phyloP scores from a whole-genome alignment of 176 grass and related monocot genomes.

The Leersia perrieri region DNA sequence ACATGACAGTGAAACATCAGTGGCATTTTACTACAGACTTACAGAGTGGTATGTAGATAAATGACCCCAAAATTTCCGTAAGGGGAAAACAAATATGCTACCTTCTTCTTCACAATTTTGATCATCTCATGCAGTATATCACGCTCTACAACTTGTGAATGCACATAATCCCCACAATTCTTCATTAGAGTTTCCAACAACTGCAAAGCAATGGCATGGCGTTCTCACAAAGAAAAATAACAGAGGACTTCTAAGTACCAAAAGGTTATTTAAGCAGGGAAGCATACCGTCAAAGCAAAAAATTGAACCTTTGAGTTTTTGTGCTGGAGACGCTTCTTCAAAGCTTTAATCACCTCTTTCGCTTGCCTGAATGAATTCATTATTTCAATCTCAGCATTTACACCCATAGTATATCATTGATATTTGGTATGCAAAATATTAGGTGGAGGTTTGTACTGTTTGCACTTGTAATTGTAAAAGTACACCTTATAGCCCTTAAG shows the following conservation, averaged over 20 bases:
- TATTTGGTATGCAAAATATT: background rate
- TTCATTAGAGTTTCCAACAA: conserved; percentile 82
- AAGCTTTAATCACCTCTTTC: conserved; percentile 84
- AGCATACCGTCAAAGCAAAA: conserved; percentile 73
- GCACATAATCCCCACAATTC: conserved; percentile 76
- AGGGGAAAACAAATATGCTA: conserved; percentile 13
- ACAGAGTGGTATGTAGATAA: background rate
- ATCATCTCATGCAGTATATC: conserved; percentile 82
- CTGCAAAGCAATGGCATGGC: conserved; percentile 42
- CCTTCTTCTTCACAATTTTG: conserved; percentile 85
- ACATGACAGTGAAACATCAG: background rate
- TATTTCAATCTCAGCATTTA: background rate
- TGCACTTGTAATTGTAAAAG: background rate
- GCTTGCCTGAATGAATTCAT: conserved; percentile 56
- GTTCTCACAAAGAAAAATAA: conserved; percentile 13
- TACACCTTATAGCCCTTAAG: no score
- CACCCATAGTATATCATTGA: background rate
- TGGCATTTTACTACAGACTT: background rate
- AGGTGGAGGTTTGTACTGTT: background rate
- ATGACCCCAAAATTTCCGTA: background rate
- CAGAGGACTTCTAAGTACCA: background rate
- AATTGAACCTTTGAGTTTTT: conserved; percentile 77
- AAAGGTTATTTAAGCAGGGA: background rate
- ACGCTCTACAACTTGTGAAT: conserved; percentile 75
- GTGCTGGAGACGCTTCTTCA: conserved; percentile 90